phyloP scores from a whole-genome alignment of 2,329 filamentous ascomycete genomes.

The Aspergillus luchuensis region DNA sequence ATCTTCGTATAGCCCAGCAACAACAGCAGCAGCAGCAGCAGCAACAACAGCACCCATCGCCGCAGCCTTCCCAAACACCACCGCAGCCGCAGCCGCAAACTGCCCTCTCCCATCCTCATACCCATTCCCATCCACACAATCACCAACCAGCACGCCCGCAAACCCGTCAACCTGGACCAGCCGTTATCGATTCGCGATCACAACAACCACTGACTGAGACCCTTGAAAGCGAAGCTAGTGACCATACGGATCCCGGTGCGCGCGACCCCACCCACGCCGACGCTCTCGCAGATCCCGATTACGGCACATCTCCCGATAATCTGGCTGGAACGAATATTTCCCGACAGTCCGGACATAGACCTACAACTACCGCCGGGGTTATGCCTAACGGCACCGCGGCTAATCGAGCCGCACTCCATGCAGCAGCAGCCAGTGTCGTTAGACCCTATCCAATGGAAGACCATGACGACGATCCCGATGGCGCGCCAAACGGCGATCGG shows the following conservation, averaged over 20 bases:
- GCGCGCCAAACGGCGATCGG: slow-evolving; percentile 15
- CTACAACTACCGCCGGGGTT: not conserved
- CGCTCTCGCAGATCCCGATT: not conserved
- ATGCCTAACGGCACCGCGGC: not conserved
- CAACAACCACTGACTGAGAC: not conserved
- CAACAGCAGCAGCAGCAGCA: slow-evolving; percentile 8
- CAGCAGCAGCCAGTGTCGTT: not conserved
- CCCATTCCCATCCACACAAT: not conserved
- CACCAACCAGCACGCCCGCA: slow-evolving; percentile 8
- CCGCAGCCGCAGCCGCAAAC: slow-evolving; percentile 11
- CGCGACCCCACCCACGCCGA: not conserved
- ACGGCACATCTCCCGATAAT: not conserved
- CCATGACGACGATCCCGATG: not conserved
- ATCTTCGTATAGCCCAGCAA: slow-evolving; percentile 19
- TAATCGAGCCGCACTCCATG: not conserved
- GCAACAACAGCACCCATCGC: slow-evolving; percentile 2
- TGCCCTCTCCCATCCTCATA: not conserved
- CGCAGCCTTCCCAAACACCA: slow-evolving; percentile 1
- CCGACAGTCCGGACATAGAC: not conserved
- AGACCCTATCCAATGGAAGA: not conserved
- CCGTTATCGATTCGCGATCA: not conserved
- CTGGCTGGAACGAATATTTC: not conserved
- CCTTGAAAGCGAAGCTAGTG: slow-evolving; percentile 1
- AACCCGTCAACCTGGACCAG: not conserved
- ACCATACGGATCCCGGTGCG: not conserved